Evolutionary conservation across 2,329 filamentous ascomycete genomes (phyloP).

Genomic region (Hirsutella thompsonii): DNA sequence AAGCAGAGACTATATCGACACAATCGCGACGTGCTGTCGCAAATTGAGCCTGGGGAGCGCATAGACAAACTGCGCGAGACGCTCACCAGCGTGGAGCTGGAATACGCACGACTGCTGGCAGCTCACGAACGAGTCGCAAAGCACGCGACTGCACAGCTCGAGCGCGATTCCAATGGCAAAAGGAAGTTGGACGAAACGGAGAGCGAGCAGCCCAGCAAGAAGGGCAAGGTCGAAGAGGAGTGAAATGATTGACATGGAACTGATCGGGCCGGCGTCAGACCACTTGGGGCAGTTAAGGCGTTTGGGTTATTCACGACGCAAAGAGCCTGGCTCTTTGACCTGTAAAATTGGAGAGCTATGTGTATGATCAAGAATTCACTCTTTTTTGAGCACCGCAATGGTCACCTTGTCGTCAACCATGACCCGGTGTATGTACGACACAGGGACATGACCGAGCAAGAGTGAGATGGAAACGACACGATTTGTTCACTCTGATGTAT

Average conservation of each 20-base stretch:
- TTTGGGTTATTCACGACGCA: background rate
- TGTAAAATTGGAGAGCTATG: no score
- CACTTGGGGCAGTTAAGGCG: background rate
- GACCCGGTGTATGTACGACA: no score
- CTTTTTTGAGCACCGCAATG: no score
- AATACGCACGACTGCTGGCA: constrained; percentile 55
- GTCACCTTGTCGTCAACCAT: no score
- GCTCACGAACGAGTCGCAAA: constrained; percentile 26
- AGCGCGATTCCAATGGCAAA: constrained; percentile 24
- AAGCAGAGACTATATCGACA: constrained; percentile 67
- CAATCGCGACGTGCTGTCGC: constrained; percentile 57
- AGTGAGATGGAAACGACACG: no score
- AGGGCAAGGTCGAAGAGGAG: constrained; percentile 25
- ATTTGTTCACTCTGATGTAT: background rate
- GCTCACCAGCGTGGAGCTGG: constrained; percentile 53
- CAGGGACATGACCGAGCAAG: no score
- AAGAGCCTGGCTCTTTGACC: no score
- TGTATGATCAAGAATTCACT: no score
- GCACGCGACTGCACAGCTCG: constrained; percentile 9
- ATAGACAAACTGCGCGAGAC: constrained; percentile 62
- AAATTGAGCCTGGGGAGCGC: constrained; percentile 55
- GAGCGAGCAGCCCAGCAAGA: constrained; percentile 26
- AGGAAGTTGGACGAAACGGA: constrained; percentile 27
- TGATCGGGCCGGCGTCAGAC: background rate
- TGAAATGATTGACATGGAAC: constrained; percentile 4